A percentile compares a stretch with the other conserved stretches of the same genome.
Evolutionary conservation across 495 filamentous ascomycete species (phyloP).

Genomic region (Trichocladium uniseriatum): DNA sequence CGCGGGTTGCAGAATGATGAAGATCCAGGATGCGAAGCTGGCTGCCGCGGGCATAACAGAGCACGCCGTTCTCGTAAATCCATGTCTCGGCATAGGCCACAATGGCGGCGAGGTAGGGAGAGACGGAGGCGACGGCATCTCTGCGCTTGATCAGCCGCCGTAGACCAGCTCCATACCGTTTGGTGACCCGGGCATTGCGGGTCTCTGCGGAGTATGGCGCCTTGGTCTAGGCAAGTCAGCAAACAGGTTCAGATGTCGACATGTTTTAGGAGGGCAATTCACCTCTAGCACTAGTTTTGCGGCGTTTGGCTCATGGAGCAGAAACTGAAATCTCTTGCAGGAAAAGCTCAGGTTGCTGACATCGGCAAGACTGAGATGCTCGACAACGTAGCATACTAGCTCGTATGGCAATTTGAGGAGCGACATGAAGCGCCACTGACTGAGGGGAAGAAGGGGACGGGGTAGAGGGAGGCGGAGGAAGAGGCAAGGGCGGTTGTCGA

Average conservation of each 20-base stretch:
- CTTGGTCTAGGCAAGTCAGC: constrained; percentile 39
- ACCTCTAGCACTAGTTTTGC: constrained; percentile 54
- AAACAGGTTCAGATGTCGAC: neutral
- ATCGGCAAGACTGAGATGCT: constrained; percentile 44
- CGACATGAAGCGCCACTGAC: constrained; percentile 18
- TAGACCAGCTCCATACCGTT: constrained; percentile 47
- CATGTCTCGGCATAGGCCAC: constrained; percentile 53
- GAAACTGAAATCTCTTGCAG: constrained; percentile 43
- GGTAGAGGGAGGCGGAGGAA: neutral
- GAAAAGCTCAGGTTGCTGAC: constrained; percentile 40
- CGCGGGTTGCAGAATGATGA: constrained; percentile 39
- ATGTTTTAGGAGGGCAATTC: neutral
- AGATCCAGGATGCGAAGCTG: constrained; percentile 58
- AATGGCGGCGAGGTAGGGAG: constrained; percentile 52
- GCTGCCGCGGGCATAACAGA: constrained; percentile 49
- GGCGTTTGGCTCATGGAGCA: constrained; percentile 52
- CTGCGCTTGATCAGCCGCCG: constrained; percentile 51
- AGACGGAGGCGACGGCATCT: constrained; percentile 51
- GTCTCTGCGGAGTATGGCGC: constrained; percentile 51
- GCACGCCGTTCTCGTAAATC: constrained; percentile 51
- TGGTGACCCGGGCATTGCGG: constrained; percentile 37
- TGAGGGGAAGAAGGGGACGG: neutral
- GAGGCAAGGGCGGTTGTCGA: neutral
- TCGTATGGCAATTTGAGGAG: constrained; percentile 48
- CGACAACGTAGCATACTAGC: constrained; percentile 51